Evolutionary conservation across 169 alveolate genomes (phyloP).

Genomic region (Plasmodium adleri): DNA sequence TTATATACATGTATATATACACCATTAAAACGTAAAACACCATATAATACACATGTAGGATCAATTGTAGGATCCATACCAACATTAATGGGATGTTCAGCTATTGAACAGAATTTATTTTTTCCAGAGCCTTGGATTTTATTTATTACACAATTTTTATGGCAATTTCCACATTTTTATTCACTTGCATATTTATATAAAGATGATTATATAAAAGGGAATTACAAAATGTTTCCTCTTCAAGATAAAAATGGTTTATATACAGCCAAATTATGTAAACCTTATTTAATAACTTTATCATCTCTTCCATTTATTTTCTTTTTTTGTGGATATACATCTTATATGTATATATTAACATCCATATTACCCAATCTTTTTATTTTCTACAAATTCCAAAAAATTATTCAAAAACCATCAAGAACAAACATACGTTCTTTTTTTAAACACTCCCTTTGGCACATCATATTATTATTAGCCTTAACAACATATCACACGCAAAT

Average conservation of each 20-base stretch:
- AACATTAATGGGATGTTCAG: conserved; percentile 84
- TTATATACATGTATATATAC: conserved; percentile 74
- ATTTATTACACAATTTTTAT: conserved; percentile 81
- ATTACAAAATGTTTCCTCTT: conserved; percentile 83
- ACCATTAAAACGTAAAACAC: conserved; percentile 71
- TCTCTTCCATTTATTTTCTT: conserved; percentile 81
- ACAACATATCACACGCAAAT: conserved; percentile 80
- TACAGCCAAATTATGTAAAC: conserved; percentile 83
- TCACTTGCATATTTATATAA: conserved; percentile 86
- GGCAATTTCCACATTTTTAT: conserved; percentile 89
- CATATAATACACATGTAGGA: conserved; percentile 87
- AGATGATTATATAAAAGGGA: conserved; percentile 84
- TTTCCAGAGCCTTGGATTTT: conserved; percentile 83
- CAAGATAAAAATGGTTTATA: conserved; percentile 83
- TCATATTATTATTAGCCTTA: conserved; percentile 79
- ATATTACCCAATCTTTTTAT: conserved; percentile 78
- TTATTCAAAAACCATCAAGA: conserved; percentile 21
- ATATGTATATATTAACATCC: conserved; percentile 77
- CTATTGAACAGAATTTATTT: conserved; percentile 80
- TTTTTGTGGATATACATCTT: conserved; percentile 78
- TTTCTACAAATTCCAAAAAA: conserved; percentile 34
- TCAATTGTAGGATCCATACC: conserved; percentile 88
- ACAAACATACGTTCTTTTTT: conserved; percentile 27
- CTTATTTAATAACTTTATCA: conserved; percentile 75
- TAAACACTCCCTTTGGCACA: conserved; percentile 82